phyloP scores from a whole-genome alignment of 2,329 filamentous ascomycete species.

The Gnomoniopsis sp. region DNA sequence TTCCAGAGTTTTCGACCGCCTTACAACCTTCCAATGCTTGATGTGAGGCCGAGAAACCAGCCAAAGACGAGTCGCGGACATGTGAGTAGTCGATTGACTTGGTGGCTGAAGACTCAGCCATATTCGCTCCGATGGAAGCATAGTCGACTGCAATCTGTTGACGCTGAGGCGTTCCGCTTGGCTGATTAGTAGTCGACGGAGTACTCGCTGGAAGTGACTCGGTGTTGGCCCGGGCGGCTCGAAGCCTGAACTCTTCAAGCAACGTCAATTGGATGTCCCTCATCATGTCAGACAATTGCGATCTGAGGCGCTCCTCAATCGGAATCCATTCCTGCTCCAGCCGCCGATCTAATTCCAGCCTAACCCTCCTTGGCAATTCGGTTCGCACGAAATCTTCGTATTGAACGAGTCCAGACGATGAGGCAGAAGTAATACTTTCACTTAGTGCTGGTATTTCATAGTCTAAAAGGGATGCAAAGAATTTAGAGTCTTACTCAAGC shows the following conservation, averaged over 20 bases:
- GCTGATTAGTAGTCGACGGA: background rate
- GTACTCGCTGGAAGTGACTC: background rate
- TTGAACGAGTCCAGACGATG: conserved; percentile 4
- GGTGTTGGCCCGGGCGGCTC: background rate
- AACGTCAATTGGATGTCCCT: conserved; percentile 17
- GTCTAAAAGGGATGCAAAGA: background rate
- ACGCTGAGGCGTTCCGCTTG: background rate
- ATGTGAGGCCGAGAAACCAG: background rate
- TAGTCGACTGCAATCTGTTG: background rate
- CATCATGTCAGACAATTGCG: conserved; percentile 18
- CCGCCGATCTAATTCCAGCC: conserved; percentile 15
- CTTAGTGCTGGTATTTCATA: conserved; percentile 7
- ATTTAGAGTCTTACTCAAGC: no score
- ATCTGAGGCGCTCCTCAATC: conserved; percentile 16
- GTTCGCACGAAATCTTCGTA: conserved; percentile 17
- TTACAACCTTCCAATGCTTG: background rate
- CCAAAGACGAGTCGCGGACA: background rate
- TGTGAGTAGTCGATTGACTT: background rate
- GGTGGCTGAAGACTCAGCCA: background rate
- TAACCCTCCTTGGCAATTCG: conserved; percentile 16
- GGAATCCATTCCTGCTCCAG: conserved; percentile 15
- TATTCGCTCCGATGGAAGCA: background rate
- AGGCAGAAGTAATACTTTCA: background rate
- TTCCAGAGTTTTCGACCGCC: background rate
- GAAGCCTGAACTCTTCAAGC: conserved; percentile 14